Conservation (phyloP, 495 filamentous ascomycete species). For the Lichenothelia convexa region DNA sequence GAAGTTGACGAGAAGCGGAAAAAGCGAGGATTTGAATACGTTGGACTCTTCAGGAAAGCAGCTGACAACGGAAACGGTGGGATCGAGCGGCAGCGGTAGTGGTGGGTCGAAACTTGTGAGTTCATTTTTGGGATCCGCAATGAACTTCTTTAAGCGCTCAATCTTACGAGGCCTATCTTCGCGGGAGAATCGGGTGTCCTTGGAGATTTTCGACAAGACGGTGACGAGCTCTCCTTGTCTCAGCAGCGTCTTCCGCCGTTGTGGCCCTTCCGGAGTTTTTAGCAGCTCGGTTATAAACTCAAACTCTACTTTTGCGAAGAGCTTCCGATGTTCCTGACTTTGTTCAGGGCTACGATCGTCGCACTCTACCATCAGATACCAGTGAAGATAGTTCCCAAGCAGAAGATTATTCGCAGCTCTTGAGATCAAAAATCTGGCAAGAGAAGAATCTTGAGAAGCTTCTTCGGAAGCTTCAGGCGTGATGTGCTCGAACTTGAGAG, state of each 20-base stretch:
- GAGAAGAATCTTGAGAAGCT: conserved; percentile 57
- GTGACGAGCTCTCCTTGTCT: conserved; percentile 81
- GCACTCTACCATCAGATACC: conserved; percentile 96
- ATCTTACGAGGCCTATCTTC: conserved; percentile 62
- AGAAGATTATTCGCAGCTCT: conserved; percentile 71
- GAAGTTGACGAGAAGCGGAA: conserved; percentile 80
- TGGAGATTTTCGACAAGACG: conserved; percentile 73
- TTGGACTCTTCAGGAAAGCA: conserved; percentile 68
- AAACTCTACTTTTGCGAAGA: conserved; percentile 82
- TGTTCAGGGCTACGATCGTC: conserved; percentile 66
- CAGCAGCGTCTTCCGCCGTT: conserved; percentile 54
- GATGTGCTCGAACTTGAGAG: conserved; percentile 83
- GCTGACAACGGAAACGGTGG: conserved; percentile 57
- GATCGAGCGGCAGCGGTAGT: conserved; percentile 76
- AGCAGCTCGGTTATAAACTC: conserved; percentile 83
- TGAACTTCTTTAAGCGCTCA: conserved; percentile 59
- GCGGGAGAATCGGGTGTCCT: conserved; percentile 67
- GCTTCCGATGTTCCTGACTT: conserved; percentile 48
- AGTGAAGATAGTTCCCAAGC: conserved; percentile 87
- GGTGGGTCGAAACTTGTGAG: conserved; percentile 66
- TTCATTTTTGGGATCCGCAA: conserved; percentile 82
- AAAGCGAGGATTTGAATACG: conserved; percentile 89
- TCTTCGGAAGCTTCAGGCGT: conserved; percentile 37
- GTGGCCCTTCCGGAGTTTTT: conserved; percentile 39
- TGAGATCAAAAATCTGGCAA: conserved; percentile 76